A percentile compares a stretch with the other conserved stretches of the same genome.
phyloP scores from a whole-genome alignment of 192 early-diverging fungal species.

The Backusella parvicylindrica region DNA sequence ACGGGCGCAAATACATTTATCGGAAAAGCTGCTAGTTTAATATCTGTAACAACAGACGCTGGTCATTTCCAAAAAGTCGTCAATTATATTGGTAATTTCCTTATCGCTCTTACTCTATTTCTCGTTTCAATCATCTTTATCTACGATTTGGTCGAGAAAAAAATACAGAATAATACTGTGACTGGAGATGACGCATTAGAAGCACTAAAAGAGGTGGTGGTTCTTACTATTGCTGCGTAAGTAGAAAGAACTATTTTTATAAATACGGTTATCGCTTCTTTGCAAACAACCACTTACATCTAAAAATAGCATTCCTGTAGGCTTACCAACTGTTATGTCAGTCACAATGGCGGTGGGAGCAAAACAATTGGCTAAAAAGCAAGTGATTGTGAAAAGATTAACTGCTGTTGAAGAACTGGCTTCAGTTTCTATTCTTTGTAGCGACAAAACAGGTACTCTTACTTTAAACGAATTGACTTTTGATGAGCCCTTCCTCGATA shows the following conservation, averaged over 20 bases:
- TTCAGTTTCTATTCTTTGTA: constrained; percentile 63
- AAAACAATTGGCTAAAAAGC: constrained; percentile 61
- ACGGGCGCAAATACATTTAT: constrained; percentile 74
- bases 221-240: constrained; percentile 70
- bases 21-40: constrained; percentile 69
- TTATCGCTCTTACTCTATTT: constrained; percentile 56
- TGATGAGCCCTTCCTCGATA: constrained; percentile 59
- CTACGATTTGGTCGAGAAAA: constrained; percentile 28
- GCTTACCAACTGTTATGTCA: constrained; percentile 78
- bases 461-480: constrained; percentile 77
- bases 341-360: constrained; percentile 86
- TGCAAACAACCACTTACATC: neutral
- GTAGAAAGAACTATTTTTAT: neutral
- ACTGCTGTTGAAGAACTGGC: constrained; percentile 81
- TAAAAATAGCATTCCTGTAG: constrained; percentile 61
- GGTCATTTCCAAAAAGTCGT: constrained; percentile 82
- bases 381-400: constrained; percentile 78
- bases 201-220: constrained; percentile 55
- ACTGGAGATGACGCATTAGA: constrained; percentile 54
- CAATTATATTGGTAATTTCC: constrained; percentile 73
- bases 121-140: constrained; percentile 57
- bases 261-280: neutral
- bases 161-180: constrained; percentile 31
- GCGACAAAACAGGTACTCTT: constrained; percentile 73
- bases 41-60: constrained; percentile 59